A percentile compares a stretch with the other conserved stretches of the same genome.
Conservation (phyloP, 2,329 filamentous ascomycete species). For the Pestalotiopsis sp. region DNA sequence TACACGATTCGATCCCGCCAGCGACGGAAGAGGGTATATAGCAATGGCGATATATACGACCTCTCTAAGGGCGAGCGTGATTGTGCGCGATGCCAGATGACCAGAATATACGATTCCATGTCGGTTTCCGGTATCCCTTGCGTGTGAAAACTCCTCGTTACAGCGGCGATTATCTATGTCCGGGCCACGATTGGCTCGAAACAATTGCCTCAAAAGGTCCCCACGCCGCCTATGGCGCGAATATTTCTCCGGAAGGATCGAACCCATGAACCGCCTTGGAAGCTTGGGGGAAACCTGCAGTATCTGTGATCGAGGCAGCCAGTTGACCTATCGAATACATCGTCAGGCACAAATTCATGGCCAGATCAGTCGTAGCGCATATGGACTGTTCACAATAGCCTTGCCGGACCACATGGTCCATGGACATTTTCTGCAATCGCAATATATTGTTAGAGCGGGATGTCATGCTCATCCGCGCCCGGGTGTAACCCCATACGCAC, state of each 20-base stretch:
- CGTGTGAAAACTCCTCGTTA: neutral
- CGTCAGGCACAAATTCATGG: neutral
- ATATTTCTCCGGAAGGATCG: neutral
- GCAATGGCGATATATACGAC: neutral
- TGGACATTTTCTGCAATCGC: neutral
- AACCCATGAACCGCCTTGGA: neutral
- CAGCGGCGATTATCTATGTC: neutral
- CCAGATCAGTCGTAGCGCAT: neutral
- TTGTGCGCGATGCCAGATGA: neutral
- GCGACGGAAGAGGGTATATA: neutral
- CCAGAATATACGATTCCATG: neutral
- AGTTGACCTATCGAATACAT: neutral
- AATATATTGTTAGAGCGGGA: neutral
- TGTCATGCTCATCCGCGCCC: neutral
- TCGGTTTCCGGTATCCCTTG: neutral
- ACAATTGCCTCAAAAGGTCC: neutral
- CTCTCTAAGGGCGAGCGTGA: neutral
- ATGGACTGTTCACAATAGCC: neutral
- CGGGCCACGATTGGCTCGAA: neutral
- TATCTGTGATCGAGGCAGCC: neutral
- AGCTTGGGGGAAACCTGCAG: neutral
- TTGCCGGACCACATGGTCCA: neutral
- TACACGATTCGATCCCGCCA: neutral
- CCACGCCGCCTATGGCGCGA: neutral
- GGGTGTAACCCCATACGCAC: neutral